Evolutionary conservation across 2,329 filamentous ascomycete species (phyloP), one percentile per base, ranked within the genome.

Genomic region (Epichloe sylvatica): DNA sequence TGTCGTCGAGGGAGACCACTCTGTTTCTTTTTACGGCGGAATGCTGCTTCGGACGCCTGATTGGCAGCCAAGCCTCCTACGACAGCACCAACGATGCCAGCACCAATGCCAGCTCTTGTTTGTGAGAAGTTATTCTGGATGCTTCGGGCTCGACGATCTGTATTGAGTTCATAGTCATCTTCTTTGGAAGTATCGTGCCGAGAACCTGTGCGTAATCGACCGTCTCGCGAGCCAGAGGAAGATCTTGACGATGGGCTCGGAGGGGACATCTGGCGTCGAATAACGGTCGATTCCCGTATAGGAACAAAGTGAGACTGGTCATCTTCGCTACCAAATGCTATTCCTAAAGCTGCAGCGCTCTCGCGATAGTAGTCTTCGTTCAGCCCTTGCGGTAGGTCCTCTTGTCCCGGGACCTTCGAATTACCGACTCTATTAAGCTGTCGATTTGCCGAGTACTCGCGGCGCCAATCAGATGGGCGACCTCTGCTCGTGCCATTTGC

Each of bases 61-160:
- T 70, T 66, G 15, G 71, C 75, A n/a, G 73, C 73, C 9, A 76
- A 60, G 3, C 75, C 76, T 36, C 76, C 76, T 1, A 77, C 70
- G 1, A 78, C 65, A 21, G 76, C 75, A 15, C 76, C 76, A 3
- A 78, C 59, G 8, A 78, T 66, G 23, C 74, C 70, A 7, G 70
- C 70, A 38, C 74, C 73, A 2, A 78, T 61, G 4, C 75, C 75
- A 0, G 71, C 64, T 2, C 64, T 64, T 4, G 72, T 72, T 47
- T 69, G 66, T 37, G 70, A 71, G 55, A 78, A 77, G 44, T 69
- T 71, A 51, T 69, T 64, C 42, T 71, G 63, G 41, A 75, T 66
- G 34, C 66, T 53, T 34, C 67, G 67, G 5, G 70, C 68, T 53
- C 70, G 69, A 44, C 60, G 59, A 4, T 70, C 49, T 6, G 72